phyloP scores from a whole-genome alignment of 2,329 filamentous ascomycete species.

The Ceratocystis cubensis region DNA sequence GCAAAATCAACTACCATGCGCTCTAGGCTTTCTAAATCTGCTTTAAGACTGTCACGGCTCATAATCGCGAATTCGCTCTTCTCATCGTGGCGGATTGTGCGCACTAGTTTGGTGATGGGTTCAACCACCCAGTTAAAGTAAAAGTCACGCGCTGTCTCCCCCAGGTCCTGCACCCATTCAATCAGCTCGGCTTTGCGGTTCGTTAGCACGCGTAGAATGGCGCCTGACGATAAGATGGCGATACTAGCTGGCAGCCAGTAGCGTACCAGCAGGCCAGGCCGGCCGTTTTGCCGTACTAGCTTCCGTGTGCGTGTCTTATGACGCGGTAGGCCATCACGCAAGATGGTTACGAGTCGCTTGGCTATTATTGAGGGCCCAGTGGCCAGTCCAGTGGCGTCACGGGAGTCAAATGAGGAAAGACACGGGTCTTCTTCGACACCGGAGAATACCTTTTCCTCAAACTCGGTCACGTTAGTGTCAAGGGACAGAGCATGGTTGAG shows the following conservation, averaged over 20 bases:
- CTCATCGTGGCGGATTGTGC: constrained; percentile 85
- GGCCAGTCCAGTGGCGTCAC: not conserved
- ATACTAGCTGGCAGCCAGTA: constrained; percentile 75
- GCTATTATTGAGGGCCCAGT: constrained; percentile 50
- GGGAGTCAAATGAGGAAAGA: constrained; percentile 30
- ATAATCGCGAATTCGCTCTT: constrained; percentile 92
- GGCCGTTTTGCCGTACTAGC: constrained; percentile 54
- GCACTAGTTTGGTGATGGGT: constrained; percentile 67
- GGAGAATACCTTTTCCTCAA: constrained; percentile 53
- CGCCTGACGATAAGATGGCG: constrained; percentile 70
- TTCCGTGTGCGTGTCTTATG: constrained; percentile 47
- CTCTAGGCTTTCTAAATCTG: constrained; percentile 82
- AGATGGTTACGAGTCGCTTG: constrained; percentile 53
- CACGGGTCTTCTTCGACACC: constrained; percentile 50
- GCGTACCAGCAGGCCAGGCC: constrained; percentile 60
- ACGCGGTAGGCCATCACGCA: constrained; percentile 54
- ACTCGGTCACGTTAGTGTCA: constrained; percentile 49
- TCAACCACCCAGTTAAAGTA: constrained; percentile 95
- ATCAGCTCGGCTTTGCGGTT: constrained; percentile 65
- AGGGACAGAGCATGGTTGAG: constrained; percentile 56
- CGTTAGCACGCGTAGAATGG: constrained; percentile 65
- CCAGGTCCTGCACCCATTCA: constrained; percentile 68
- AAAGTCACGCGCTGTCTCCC: constrained; percentile 70
- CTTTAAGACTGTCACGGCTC: constrained; percentile 81
- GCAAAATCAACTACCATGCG: constrained; percentile 98